phyloP scores from a whole-genome alignment of 1,284 basidiomycete genomes.

The Ustilago xerochloae region DNA sequence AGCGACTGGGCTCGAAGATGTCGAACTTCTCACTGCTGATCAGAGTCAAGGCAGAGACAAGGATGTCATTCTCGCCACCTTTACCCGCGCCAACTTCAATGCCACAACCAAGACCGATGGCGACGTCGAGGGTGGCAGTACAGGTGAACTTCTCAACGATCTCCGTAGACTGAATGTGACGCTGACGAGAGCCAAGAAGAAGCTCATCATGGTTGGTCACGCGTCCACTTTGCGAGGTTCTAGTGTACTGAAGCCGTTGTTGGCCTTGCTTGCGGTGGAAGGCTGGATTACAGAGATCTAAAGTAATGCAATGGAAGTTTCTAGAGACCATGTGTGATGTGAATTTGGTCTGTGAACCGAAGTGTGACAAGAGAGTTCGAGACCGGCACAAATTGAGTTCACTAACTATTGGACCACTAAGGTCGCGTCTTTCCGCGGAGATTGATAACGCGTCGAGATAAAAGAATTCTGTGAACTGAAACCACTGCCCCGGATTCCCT shows the following conservation, averaged over 20 bases:
- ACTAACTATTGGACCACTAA: too few relatives aligned
- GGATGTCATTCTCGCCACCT: conserved; percentile 58
- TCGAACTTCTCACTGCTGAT: conserved; percentile 94
- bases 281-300: conserved; percentile 8
- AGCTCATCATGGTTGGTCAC: conserved; percentile 59
- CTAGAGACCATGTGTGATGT: too few relatives aligned
- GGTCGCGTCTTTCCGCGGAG: too few relatives aligned
- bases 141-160: conserved; percentile 60
- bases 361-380: too few relatives aligned
- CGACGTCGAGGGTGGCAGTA: too few relatives aligned
- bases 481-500: neutral
- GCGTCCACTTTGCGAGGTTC: conserved; percentile 33
- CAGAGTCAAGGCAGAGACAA: conserved; percentile 90
- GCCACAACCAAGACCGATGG: neutral
- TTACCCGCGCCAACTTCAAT: conserved; percentile 52
- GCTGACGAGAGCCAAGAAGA: conserved; percentile 72
- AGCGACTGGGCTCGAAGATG: conserved; percentile 27
- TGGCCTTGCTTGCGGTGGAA: neutral
- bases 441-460: neutral
- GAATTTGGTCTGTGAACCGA: too few relatives aligned
- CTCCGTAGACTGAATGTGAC: conserved; percentile 59
- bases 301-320: too few relatives aligned
- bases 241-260: conserved; percentile 2
- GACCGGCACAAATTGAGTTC: too few relatives aligned
- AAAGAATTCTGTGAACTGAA: neutral